Conservation (phyloP, 2,329 filamentous ascomycete genomes). For the Botrytis byssoidea region DNA sequence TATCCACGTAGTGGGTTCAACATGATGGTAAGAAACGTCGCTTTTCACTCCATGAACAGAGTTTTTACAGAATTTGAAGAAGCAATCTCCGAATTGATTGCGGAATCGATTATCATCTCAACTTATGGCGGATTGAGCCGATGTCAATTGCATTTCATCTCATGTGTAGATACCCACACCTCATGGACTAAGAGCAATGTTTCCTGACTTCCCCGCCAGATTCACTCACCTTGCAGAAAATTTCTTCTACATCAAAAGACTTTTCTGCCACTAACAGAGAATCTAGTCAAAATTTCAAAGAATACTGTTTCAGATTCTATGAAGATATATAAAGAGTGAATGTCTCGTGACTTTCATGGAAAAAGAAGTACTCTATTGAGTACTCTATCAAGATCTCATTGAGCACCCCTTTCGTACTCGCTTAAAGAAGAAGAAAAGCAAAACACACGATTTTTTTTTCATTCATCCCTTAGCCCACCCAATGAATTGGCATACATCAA, state of each 20-base stretch:
- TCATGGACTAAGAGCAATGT: neutral
- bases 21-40: neutral
- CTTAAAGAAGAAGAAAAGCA: neutral
- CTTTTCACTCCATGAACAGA: neutral
- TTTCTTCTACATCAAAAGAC: neutral
- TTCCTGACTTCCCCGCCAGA: neutral
- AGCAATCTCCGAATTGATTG: neutral
- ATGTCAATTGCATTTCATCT: neutral
- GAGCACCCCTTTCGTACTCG: constrained; percentile 12
- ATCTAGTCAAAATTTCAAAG: constrained; percentile 3
- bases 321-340: constrained; percentile 2
- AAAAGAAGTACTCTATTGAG: constrained; percentile 15
- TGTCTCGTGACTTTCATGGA: neutral
- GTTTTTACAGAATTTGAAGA: neutral
- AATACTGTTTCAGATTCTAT: neutral
- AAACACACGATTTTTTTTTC: too few relatives aligned
- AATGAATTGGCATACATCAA: neutral
- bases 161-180: neutral
- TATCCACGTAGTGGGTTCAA: neutral
- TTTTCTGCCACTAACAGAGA: neutral
- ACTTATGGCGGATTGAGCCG: neutral
- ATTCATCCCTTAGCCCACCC: neutral
- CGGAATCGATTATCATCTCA: neutral
- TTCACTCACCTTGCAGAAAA: neutral
- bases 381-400: constrained; percentile 13